Evolutionary conservation across 2,329 filamentous ascomycete genomes (phyloP).

Genomic region (Trichoderma gracile): DNA sequence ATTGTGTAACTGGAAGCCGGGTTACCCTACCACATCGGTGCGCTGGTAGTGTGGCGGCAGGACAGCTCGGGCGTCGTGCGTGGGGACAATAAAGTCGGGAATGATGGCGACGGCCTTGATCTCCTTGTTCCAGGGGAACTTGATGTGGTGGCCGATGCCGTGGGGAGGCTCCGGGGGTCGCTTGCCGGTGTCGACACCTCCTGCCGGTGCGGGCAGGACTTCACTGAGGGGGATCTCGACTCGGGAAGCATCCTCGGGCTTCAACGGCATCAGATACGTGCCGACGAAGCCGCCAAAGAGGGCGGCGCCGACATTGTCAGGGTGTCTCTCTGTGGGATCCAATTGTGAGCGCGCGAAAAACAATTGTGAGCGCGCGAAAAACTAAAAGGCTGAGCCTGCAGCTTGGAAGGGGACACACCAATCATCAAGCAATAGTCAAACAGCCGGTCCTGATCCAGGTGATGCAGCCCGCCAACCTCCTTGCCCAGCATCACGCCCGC

Average conservation of each 20-base stretch:
- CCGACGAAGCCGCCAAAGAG: slow-evolving; percentile 96
- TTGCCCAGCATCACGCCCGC: slow-evolving; percentile 92
- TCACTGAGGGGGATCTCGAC: slow-evolving; percentile 94
- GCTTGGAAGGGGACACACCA: slow-evolving; percentile 49
- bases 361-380: background rate
- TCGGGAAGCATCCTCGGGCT: slow-evolving; percentile 83
- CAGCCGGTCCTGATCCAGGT: slow-evolving; percentile 75
- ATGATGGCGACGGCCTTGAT: slow-evolving; percentile 98
- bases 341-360: background rate
- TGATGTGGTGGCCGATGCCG: slow-evolving; percentile 94
- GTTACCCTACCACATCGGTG: slow-evolving; percentile 72
- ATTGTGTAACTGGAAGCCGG: background rate
- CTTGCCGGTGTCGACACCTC: slow-evolving; percentile 85
- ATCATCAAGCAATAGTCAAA: slow-evolving; percentile 99
- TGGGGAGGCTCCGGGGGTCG: slow-evolving; percentile 84
- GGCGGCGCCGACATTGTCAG: slow-evolving; percentile 92
- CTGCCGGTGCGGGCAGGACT: slow-evolving; percentile 85
- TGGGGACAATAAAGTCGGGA: slow-evolving; percentile 93
- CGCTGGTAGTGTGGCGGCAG: slow-evolving; percentile 78
- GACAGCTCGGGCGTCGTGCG: slow-evolving; percentile 83
- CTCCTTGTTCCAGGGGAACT: slow-evolving; percentile 88
- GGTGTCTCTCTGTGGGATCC: slow-evolving; percentile 67
- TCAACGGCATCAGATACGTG: slow-evolving; percentile 90
- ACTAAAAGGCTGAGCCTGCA: too few species aligned
- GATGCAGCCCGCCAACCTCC: slow-evolving; percentile 76